Evolutionary conservation across 306 rosid species (phyloP).

Genomic region (Quercus berberidifolia): DNA sequence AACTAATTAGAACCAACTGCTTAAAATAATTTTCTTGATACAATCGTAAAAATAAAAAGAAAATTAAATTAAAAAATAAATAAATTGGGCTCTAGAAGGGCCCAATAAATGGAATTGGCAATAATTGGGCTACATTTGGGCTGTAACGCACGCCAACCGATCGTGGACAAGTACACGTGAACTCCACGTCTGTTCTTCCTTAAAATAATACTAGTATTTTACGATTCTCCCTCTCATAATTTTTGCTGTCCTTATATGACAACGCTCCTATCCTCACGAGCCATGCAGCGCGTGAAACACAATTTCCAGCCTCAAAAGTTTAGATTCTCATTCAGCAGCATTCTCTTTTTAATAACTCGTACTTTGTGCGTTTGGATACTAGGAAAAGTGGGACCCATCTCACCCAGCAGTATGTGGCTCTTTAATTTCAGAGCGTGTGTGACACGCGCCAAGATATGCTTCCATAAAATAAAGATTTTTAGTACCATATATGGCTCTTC

Average conservation of each 20-base stretch:
- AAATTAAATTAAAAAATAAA: too few species aligned
- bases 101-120: neutral
- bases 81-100: too few species aligned
- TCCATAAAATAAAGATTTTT: neutral
- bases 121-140: constrained; percentile 6
- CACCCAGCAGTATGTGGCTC: neutral
- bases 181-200: constrained; percentile 9
- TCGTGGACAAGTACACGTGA: constrained; percentile 39
- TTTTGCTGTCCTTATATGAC: constrained; percentile 2
- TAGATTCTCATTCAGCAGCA: neutral
- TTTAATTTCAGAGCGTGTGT: neutral
- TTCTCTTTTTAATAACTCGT: neutral
- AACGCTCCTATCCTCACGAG: neutral
- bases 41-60: too few species aligned
- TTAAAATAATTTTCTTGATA: too few species aligned
- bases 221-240: constrained; percentile 6
- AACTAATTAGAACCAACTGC: fast-evolving
- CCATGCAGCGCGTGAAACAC: neutral
- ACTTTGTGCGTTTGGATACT: neutral
- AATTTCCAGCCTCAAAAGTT: neutral
- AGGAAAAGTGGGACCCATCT: neutral
- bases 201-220: neutral
- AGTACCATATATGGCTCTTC: neutral
- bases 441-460: neutral
- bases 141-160: constrained; percentile 8